Conservation (phyloP, 83 land plant species). For the Picea abies region DNA sequence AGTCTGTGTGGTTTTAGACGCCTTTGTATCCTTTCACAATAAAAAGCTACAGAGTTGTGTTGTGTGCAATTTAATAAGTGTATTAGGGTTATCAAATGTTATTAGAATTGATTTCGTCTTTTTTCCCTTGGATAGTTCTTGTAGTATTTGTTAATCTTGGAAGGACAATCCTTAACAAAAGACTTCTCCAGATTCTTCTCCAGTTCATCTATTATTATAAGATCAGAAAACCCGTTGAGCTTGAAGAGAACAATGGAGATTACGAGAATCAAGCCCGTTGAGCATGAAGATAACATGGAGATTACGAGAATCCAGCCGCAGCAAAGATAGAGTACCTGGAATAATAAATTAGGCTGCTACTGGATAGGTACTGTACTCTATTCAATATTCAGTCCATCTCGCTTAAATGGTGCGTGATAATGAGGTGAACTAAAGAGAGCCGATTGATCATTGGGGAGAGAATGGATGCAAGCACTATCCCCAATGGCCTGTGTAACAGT, state of each 20-base stretch:
- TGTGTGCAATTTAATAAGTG: background rate
- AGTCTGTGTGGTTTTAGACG: constrained; percentile 80
- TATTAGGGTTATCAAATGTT: background rate
- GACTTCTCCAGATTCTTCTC: background rate
- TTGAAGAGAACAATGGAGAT: background rate
- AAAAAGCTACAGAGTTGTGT: background rate
- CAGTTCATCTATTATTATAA: background rate
- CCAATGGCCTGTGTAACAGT: too few relatives aligned
- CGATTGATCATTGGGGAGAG: too few relatives aligned
- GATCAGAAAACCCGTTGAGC: background rate
- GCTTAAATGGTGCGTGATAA: too few relatives aligned
- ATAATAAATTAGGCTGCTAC: too few relatives aligned
- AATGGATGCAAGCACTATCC: too few relatives aligned
- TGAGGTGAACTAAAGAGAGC: too few relatives aligned
- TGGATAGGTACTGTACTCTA: too few relatives aligned
- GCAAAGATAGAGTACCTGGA: too few relatives aligned
- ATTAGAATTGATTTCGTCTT: background rate
- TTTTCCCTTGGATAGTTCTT: too few relatives aligned
- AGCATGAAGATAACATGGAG: background rate
- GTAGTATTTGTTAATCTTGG: background rate
- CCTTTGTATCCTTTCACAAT: constrained; percentile 67
- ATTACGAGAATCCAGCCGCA: background rate
- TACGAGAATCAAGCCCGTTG: background rate
- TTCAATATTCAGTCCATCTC: too few relatives aligned
- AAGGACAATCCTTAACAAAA: background rate